These are phyloP conservation scores for Microstegium vimineum DNA, from an alignment of 176 grass and related monocot genomes.

Conservation along the genomic window DNA sequence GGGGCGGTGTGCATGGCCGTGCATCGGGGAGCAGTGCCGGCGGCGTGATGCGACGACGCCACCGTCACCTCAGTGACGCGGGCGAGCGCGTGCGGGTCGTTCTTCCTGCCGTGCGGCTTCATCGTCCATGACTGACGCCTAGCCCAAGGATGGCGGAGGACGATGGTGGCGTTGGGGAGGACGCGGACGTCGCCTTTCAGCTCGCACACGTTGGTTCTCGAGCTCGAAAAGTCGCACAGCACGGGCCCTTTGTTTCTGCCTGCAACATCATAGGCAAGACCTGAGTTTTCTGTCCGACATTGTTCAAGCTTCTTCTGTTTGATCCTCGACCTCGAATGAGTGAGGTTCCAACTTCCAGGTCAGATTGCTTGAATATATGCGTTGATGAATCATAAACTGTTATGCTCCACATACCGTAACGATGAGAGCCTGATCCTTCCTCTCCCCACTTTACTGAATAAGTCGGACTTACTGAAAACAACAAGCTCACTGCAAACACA, in stretches of 20 bases:
- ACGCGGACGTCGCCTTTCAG: slow-evolving; percentile 43
- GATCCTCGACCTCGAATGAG: neutral
- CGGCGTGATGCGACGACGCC: slow-evolving; percentile 14
- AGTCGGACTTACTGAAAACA: slow-evolving; percentile 22
- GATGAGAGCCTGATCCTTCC: neutral
- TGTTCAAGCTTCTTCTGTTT: neutral
- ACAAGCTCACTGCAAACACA: slow-evolving; percentile 24
- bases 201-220: slow-evolving; percentile 49
- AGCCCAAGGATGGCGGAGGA: slow-evolving; percentile 10
- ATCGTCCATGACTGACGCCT: slow-evolving; percentile 37
- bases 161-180: slow-evolving; percentile 20
- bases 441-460: neutral
- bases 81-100: slow-evolving; percentile 49
- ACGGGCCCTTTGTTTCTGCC: slow-evolving; percentile 10
- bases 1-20: slow-evolving; percentile 33
- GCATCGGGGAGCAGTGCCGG: slow-evolving; percentile 26
- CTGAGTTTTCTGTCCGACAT: neutral
- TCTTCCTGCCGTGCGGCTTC: slow-evolving; percentile 72
- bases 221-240: slow-evolving; percentile 37
- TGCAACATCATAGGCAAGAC: slow-evolving; percentile 7
- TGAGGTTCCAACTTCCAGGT: neutral
- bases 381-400: neutral
- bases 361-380: neutral
- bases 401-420: slow-evolving; percentile 14
- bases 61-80: slow-evolving; percentile 49